Percentiles rank a stretch among this genome's conserved stretches.
These are phyloP conservation scores for Ochetophila trinervis DNA, from an alignment of 306 rosid genomes.

Conservation along the genomic window DNA sequence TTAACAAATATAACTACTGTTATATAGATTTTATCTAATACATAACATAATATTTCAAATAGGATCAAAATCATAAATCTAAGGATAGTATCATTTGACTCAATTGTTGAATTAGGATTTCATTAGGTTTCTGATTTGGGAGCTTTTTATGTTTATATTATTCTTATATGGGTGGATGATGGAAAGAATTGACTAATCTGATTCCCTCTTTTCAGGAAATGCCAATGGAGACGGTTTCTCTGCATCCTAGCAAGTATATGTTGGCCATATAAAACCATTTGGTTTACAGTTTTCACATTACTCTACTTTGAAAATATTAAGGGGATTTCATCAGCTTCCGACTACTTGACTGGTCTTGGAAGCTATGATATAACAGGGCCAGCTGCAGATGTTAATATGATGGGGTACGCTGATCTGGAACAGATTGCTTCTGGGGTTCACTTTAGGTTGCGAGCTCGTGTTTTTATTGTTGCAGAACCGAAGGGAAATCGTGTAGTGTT, in stretches of 20 bases:
- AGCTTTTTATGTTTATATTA: too few relatives aligned
- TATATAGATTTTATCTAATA: too few relatives aligned
- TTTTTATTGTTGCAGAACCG: conserved; percentile 52
- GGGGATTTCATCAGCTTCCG: conserved; percentile 29
- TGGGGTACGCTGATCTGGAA: conserved; percentile 57
- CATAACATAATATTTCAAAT: too few relatives aligned
- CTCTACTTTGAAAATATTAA: not conserved
- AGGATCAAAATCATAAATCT: too few relatives aligned
- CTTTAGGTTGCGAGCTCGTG: conserved; percentile 55
- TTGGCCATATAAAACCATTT: not conserved
- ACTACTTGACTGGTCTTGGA: conserved; percentile 61
- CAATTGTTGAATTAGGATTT: not conserved
- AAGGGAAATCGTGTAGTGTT: conserved; percentile 52
- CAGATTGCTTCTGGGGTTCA: conserved; percentile 64
- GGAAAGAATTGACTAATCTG: not conserved
- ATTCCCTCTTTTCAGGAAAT: conserved; percentile 10
- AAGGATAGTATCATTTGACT: too few relatives aligned
- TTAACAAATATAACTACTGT: too few relatives aligned
- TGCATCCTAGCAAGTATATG: not conserved
- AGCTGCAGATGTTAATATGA: conserved; percentile 76
- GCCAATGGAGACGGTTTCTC: not conserved
- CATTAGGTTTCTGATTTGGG: too few relatives aligned
- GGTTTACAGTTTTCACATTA: conserved; percentile 3
- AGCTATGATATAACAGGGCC: conserved; percentile 78
- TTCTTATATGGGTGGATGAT: not conserved